These are phyloP conservation scores for Cercophora newfieldiana DNA, from an alignment of 495 filamentous ascomycete genomes.

Conservation along the genomic window DNA sequence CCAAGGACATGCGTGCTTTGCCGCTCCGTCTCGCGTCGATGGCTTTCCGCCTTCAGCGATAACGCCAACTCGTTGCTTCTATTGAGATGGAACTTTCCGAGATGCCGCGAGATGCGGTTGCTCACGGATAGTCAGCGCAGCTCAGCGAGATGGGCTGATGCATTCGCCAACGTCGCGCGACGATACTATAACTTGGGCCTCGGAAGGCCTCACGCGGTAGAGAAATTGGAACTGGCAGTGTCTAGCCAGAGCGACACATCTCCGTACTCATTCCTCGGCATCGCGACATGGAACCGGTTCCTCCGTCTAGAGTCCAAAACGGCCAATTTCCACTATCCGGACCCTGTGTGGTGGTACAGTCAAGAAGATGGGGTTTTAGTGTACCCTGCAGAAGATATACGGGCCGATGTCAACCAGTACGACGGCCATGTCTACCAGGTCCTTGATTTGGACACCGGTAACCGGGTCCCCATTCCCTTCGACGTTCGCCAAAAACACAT, in stretches of 20 bases:
- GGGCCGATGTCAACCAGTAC: slow-evolving; percentile 9
- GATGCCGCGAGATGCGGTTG: slow-evolving; percentile 54
- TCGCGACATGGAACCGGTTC: slow-evolving; percentile 59
- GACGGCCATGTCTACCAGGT: slow-evolving; percentile 47
- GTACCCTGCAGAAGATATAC: slow-evolving; percentile 43
- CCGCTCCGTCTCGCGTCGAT: slow-evolving; percentile 56
- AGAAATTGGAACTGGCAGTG: slow-evolving; percentile 46
- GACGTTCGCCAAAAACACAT: slow-evolving; percentile 54
- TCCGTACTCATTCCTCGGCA: slow-evolving; percentile 45
- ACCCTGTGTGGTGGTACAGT: slow-evolving; percentile 62
- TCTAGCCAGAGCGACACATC: slow-evolving; percentile 22
- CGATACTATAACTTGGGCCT: slow-evolving; percentile 57
- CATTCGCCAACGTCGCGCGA: slow-evolving; percentile 56
- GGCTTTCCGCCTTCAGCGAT: slow-evolving; percentile 56
- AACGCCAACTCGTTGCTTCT: slow-evolving; percentile 46
- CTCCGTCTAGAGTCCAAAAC: slow-evolving; percentile 47
- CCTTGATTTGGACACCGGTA: slow-evolving; percentile 53
- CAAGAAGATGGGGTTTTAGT: slow-evolving; percentile 57
- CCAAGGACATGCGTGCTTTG: slow-evolving; percentile 54
- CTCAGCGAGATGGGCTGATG: slow-evolving; percentile 37
- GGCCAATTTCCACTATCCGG: slow-evolving; percentile 48
- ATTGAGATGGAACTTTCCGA: slow-evolving; percentile 54
- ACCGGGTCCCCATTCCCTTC: slow-evolving; percentile 54
- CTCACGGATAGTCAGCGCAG: neutral
- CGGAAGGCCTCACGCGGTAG: slow-evolving; percentile 50